These are phyloP conservation scores for Cairneyella variabilis DNA, from an alignment of 495 filamentous ascomycete genomes.

Conservation along the genomic window DNA sequence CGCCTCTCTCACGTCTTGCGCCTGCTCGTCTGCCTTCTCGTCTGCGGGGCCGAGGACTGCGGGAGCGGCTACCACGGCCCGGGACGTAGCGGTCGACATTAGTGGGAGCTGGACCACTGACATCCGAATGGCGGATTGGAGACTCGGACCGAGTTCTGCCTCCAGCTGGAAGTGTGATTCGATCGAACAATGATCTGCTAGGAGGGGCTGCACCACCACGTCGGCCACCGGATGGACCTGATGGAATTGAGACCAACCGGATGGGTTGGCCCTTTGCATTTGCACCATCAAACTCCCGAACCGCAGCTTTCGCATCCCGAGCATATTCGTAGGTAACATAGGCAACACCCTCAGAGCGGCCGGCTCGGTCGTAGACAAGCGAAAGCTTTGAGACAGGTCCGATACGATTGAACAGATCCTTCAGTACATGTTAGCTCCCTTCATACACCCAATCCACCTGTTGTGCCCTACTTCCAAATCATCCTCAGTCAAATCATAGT, in stretches of 20 bases:
- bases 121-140: conserved; percentile 55
- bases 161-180: conserved; percentile 57
- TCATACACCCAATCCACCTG: neutral
- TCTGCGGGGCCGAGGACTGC: conserved; percentile 41
- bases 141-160: conserved; percentile 47
- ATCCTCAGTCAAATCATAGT: conserved; percentile 86
- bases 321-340: conserved; percentile 74
- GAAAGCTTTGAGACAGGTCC: conserved; percentile 67
- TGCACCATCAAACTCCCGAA: conserved; percentile 81
- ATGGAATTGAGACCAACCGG: conserved; percentile 64
- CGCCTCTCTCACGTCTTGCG: conserved; percentile 38
- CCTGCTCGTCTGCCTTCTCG: conserved; percentile 52
- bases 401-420: conserved; percentile 81
- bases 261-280: conserved; percentile 92
- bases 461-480: conserved; percentile 67
- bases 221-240: conserved; percentile 47
- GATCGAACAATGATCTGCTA: conserved; percentile 66
- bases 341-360: conserved; percentile 82
- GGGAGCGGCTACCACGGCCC: conserved; percentile 46
- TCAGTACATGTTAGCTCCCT: conserved; percentile 7
- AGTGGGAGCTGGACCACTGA: conserved; percentile 63
- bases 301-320: conserved; percentile 67
- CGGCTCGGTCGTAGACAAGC: conserved; percentile 82
- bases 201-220: conserved; percentile 58
- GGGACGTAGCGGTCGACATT: conserved; percentile 86